phyloP scores from a whole-genome alignment of 208 protist species.

The Crithidia expoeki region DNA sequence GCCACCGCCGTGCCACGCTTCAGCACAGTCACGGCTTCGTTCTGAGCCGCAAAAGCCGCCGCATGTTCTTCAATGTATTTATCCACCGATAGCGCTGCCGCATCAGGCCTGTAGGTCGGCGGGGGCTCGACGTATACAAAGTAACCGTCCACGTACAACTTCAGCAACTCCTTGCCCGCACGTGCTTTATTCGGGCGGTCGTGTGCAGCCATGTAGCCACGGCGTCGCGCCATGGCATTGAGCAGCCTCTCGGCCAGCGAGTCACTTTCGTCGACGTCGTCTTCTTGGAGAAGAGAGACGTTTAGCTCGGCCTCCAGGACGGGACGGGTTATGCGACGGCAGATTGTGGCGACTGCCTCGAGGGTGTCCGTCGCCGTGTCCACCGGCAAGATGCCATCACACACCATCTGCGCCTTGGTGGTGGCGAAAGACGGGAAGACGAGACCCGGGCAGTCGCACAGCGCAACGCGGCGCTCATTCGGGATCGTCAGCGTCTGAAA shows the following conservation, averaged over 20 bases:
- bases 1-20: not conserved
- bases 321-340: slow-evolving; percentile 54
- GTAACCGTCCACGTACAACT: slow-evolving; percentile 93
- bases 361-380: slow-evolving; percentile 80
- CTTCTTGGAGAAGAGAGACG: slow-evolving; percentile 57
- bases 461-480: slow-evolving; percentile 87
- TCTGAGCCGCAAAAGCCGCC: not conserved
- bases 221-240: slow-evolving; percentile 67
- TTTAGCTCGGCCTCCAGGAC: slow-evolving; percentile 72
- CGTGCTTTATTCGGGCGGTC: slow-evolving; percentile 92
- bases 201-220: slow-evolving; percentile 96
- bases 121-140: slow-evolving; percentile 87
- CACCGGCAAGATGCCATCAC: slow-evolving; percentile 96
- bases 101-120: slow-evolving; percentile 54
- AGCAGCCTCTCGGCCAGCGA: slow-evolving; percentile 79
- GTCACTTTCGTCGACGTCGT: slow-evolving; percentile 76
- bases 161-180: slow-evolving; percentile 94
- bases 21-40: not conserved
- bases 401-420: slow-evolving; percentile 96
- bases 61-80: slow-evolving; percentile 27
- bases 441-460: slow-evolving; percentile 98
- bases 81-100: slow-evolving; percentile 34
- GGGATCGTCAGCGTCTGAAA: slow-evolving; percentile 96
- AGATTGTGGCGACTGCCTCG: slow-evolving; percentile 62
- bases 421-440: slow-evolving; percentile 95